A percentile compares a stretch with the other conserved stretches of the same genome.
Conservation (phyloP, 139 green algal genomes). For the Ettlia oleoabundans region DNA sequence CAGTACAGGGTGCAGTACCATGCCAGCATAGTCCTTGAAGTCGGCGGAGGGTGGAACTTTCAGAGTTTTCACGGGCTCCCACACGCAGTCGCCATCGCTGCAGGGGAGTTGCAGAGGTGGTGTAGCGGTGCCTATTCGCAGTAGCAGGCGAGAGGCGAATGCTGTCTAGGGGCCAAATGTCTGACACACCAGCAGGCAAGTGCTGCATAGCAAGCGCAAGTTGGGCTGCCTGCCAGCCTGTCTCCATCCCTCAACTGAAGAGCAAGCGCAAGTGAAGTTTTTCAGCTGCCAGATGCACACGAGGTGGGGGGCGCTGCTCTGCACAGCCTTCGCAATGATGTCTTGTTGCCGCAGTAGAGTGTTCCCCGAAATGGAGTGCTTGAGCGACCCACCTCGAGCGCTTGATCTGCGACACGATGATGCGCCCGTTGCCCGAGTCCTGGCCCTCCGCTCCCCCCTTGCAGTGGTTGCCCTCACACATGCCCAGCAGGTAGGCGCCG, state of each 20-base stretch:
- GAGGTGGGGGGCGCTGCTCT: too few relatives aligned
- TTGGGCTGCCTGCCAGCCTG: not conserved
- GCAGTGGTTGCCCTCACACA: conserved; percentile 63
- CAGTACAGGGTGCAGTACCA: not conserved
- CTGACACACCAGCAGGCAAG: not conserved
- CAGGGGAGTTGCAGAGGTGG: not conserved
- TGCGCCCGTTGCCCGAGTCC: conserved; percentile 49
- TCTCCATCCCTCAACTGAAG: too few relatives aligned
- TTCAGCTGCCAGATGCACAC: too few relatives aligned
- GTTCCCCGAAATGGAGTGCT: too few relatives aligned
- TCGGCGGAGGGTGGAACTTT: conserved; percentile 30
- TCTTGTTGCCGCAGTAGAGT: too few relatives aligned
- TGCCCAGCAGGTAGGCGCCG: conserved; percentile 44
- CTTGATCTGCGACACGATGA: conserved; percentile 29
- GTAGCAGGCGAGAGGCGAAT: too few relatives aligned
- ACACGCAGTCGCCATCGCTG: conserved; percentile 30
- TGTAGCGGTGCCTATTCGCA: too few relatives aligned
- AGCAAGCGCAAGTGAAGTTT: too few relatives aligned
- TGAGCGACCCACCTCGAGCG: not conserved
- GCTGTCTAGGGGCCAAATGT: too few relatives aligned
- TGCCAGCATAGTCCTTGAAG: conserved; percentile 54
- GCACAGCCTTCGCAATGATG: too few relatives aligned
- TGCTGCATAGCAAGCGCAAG: not conserved
- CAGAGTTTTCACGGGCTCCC: conserved; percentile 32
- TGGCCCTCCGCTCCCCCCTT: conserved; percentile 36